phyloP scores from a whole-genome alignment of 2,329 filamentous ascomycete genomes.

The Epichloe scottii region DNA sequence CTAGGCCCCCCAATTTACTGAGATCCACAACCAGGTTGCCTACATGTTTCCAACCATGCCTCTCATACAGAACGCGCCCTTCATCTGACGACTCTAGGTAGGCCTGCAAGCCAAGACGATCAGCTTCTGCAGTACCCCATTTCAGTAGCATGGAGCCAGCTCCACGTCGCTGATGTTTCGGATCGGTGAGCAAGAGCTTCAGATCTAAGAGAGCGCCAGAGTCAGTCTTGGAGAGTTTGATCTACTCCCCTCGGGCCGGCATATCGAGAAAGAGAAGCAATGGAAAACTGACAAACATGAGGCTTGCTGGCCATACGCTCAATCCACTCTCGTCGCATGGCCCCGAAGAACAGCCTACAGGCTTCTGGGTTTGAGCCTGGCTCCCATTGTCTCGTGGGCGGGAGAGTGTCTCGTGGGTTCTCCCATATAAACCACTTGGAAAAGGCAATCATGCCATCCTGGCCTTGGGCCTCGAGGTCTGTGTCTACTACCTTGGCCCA shows the following conservation, averaged over 20 bases:
- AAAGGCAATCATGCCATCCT: slow-evolving; percentile 21
- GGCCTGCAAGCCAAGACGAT: slow-evolving; percentile 20
- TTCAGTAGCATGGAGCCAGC: slow-evolving; percentile 21
- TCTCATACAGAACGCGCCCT: slow-evolving; percentile 22
- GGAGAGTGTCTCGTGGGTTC: slow-evolving; percentile 11
- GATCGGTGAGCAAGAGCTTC: slow-evolving; percentile 25
- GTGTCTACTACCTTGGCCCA: slow-evolving; percentile 26
- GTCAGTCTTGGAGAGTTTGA: no score
- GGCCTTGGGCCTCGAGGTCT: slow-evolving; percentile 14
- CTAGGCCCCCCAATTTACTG: slow-evolving; percentile 17
- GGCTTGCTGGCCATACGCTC: slow-evolving; percentile 19
- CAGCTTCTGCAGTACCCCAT: slow-evolving; percentile 24
- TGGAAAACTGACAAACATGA: slow-evolving; percentile 22
- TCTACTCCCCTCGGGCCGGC: no score
- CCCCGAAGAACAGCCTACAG: slow-evolving; percentile 19
- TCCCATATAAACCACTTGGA: slow-evolving; percentile 23
- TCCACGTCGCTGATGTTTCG: slow-evolving; percentile 24
- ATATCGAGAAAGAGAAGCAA: not conserved
- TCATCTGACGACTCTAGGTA: slow-evolving; percentile 24
- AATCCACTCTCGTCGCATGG: slow-evolving; percentile 18
- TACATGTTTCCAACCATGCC: slow-evolving; percentile 22
- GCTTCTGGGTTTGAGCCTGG: slow-evolving; percentile 21
- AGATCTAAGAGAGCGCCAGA: slow-evolving; percentile 16
- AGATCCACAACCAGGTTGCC: slow-evolving; percentile 16
- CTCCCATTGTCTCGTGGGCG: slow-evolving; percentile 15